Conservation (phyloP, 345 rosid species). For the Psidium guajava region DNA sequence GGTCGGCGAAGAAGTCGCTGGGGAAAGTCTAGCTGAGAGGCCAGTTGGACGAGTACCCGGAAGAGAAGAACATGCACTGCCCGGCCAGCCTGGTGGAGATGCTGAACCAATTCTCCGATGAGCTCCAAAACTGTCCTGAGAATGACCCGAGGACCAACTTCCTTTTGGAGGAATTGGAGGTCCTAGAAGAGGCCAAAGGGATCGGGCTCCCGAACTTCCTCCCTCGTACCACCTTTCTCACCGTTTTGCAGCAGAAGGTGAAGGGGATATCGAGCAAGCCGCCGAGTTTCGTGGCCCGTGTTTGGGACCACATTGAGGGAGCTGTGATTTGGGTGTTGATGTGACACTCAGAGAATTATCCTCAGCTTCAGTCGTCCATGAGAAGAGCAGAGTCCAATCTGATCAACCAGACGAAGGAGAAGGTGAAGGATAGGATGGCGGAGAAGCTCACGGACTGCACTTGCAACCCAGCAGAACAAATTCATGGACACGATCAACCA, state of each 20-base stretch:
- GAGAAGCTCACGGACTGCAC: too few relatives aligned
- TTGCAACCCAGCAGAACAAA: neutral
- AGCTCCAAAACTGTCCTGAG: neutral
- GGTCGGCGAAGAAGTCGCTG: slow-evolving; percentile 26
- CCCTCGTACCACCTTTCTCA: slow-evolving; percentile 9
- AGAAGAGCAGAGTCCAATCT: too few relatives aligned
- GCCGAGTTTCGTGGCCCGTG: neutral
- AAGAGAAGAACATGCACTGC: slow-evolving; percentile 18
- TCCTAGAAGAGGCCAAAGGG: slow-evolving; percentile 13
- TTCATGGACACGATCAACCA: neutral
- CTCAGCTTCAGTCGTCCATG: neutral
- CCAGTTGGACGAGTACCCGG: slow-evolving; percentile 24
- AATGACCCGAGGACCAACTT: neutral
- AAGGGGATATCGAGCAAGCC: slow-evolving; percentile 4
- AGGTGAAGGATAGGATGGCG: too few relatives aligned
- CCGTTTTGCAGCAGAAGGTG: slow-evolving; percentile 6
- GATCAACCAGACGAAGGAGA: too few relatives aligned
- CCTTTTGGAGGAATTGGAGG: slow-evolving; percentile 10
- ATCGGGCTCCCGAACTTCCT: slow-evolving; percentile 21
- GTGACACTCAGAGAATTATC: slow-evolving; percentile 3
- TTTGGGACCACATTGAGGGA: slow-evolving; percentile 16
- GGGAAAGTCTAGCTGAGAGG: slow-evolving; percentile 23
- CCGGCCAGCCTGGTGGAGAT: slow-evolving; percentile 16
- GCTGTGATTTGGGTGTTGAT: slow-evolving; percentile 2
- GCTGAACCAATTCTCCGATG: neutral